phyloP scores from a whole-genome alignment of 140 eudicot genomes.

The Erigeron philadelphicus region DNA sequence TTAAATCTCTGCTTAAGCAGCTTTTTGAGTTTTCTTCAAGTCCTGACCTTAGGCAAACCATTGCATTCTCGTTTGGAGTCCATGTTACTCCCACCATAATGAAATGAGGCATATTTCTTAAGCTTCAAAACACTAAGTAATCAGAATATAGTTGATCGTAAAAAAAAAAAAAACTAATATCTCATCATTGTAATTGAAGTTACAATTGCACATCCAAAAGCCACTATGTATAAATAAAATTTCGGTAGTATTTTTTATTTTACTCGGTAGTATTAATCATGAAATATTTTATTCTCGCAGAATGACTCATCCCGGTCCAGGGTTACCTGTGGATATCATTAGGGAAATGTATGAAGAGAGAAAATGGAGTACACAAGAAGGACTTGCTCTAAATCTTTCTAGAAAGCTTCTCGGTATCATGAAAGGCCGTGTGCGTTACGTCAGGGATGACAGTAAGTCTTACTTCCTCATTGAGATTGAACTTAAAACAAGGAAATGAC shows the following conservation, averaged over 20 bases:
- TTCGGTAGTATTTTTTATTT: neutral
- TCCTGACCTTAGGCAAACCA: neutral
- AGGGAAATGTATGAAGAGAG: constrained; percentile 46
- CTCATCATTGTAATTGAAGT: too few species aligned
- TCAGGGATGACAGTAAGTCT: constrained; percentile 43
- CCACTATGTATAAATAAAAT: too few species aligned
- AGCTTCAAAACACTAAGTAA: neutral
- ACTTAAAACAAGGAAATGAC: constrained; percentile 31
- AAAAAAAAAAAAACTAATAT: too few species aligned
- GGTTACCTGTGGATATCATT: constrained; percentile 43
- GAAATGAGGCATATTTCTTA: neutral
- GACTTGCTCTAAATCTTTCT: constrained; percentile 44
- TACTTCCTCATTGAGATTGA: constrained; percentile 45
- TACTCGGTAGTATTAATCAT: too few species aligned
- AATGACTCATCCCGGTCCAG: constrained; percentile 57
- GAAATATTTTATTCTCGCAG: constrained; percentile 23
- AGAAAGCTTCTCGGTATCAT: constrained; percentile 46
- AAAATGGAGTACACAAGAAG: constrained; percentile 39
- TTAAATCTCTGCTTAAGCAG: constrained; percentile 4
- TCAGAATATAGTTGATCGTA: too few species aligned
- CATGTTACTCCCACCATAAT: too few species aligned
- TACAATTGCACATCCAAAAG: too few species aligned
- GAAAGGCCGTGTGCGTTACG: constrained; percentile 56
- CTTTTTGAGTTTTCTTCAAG: neutral
- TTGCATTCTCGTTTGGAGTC: neutral